Evolutionary conservation across 495 filamentous ascomycete species (phyloP), one percentile per base, ranked within the genome.

Genomic region (Penicillium ucsense): DNA sequence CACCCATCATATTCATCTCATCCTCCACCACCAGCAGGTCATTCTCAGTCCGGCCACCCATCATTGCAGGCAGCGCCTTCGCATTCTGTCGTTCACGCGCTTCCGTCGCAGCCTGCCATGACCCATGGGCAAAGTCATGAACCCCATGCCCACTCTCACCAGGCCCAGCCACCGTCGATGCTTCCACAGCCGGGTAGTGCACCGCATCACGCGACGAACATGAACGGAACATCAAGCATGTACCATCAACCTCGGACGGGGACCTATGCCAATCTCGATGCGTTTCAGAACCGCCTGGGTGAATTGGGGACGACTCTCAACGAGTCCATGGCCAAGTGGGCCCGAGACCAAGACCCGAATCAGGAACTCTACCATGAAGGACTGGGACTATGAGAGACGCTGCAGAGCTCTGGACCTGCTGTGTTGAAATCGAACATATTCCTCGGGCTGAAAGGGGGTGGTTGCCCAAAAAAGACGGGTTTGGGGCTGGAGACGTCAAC

Each of bases 281-380:
- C 51, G 8, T 62, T 62, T 49, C 59, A 62, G 42, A 51, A 37
- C 4, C 43, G 56, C 1, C 42, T 62, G 3, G 49, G 54, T 30
- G 30, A 43, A 6, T 36, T 62, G 38, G 47, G 55, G 35, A 42
- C 46, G 3, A 54, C 51, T 12, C 54, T 62, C 30, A 46, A 59
- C 10, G 41, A 43, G 28, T 49, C 53, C 5, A 62, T 62, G 59
- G 56, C 59, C 7, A 57, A 54, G 42, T 62, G 59, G 59, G 44
- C 53, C 1, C 33, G 53, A 8, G 53, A 60, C 7, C 47, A 51
- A 42, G 56, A 62, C 46, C 56, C 59, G 9, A 60, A 55, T 27
- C 49, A 55, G 10, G 59, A 60, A 35, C 35, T 41, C 27, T 53
- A 60, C 5, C 59, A 60, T 32, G 59, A 62, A 43, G 59, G 59